Evolutionary conservation across 2,329 filamentous ascomycete genomes (phyloP), one percentile per base, ranked within the genome.

Genomic region (Botrytis sinoallii): DNA sequence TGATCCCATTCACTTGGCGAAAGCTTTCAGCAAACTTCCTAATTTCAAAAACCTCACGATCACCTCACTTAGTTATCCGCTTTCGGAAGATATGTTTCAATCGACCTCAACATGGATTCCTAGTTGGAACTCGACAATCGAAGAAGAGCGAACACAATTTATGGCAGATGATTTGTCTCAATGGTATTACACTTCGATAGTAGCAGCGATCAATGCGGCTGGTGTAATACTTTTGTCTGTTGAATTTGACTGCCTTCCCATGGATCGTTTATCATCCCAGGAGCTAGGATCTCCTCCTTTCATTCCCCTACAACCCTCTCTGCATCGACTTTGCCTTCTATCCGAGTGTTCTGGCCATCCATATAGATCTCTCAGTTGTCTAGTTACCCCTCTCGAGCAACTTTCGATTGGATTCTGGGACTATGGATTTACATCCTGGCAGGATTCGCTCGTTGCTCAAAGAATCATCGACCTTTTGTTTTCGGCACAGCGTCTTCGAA

Each of bases 161-260:
- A 68, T 72, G 63, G 70, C 70, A 25, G 70, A 72, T 46, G 70
- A 72, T 46, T 25, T 72, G 14, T 68, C 70, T 10, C 70, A 72
- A 46, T 73, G 71, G 71, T 73, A 73, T 70, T 73, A 70, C 20
- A 73, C 64, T 44, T 73, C 71, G 7, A 70, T 64, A 35, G 44
- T 73, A 25, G 65, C 66, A 16, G 71, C 71, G 18, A 20, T 73
- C 20, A 70, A 69, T 52, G 66, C 71, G 18, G 66, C 71, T 2
- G 60, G 69, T 18, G 44, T 63, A 3, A 16, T 57, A 18, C 71
- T 70, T 35, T 55, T 55, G 32, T 70, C 65, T 1, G 48, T 70
- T 22, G 71, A 70, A 16, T 55, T 73, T 25, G 66, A 69, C 10
- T 73, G 71, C 16, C 32, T 73, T 14, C 71, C 71, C 4, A 69